Evolutionary conservation across 2,329 filamentous ascomycete species (phyloP), one percentile per base, ranked within the genome.

Genomic region (Coccinonectria pachysandricola): DNA sequence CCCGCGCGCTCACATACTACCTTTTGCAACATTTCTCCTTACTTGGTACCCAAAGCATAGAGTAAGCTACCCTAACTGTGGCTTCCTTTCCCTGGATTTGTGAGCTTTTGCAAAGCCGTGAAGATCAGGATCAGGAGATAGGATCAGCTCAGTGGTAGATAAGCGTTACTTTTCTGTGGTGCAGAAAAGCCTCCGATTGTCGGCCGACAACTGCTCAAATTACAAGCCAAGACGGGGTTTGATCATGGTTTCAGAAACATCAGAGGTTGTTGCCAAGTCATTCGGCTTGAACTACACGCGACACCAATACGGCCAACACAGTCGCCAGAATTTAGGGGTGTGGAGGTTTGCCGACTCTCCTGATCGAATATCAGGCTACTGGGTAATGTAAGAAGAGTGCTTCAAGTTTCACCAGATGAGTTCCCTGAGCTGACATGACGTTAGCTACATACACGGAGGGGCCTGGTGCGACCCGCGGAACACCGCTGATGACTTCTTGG

Each of bases 401-500:
- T 18, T 27, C 8, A 18, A 23, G 20, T 26, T 22, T 15, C 20
- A 16, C 13, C 28, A 12, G 12, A 16, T 21, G 19, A 21, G 21
- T 12, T 14, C 6, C 12, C 14, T 26, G 24, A 13, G 28, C 32
- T 45, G 21, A 39, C 33, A 24, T 19, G 7, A 19, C n/a, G 26
- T 21, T 31, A 59, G 62, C 32, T 75, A 63, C 49, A 62, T 78
- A 43, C 73, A 78, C 45, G 73, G 73, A 37, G 73, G 73, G 35
- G 72, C 64, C 34, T 78, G 73, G 73, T 61, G 71, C 31, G 74
- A 78, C 48, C 71, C 72, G 21, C 52, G 52, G 27, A 57, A 64
- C 28, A 57, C 57, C 21, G 56, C 62, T 15, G 43, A 58, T 26
- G 59, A 59, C 30, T 69, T 71, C 39, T 34, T 48, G 14, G 53